These are phyloP conservation scores for Musa itinerans DNA, from an alignment of 176 grass and related monocot species.

Conservation along the genomic window DNA sequence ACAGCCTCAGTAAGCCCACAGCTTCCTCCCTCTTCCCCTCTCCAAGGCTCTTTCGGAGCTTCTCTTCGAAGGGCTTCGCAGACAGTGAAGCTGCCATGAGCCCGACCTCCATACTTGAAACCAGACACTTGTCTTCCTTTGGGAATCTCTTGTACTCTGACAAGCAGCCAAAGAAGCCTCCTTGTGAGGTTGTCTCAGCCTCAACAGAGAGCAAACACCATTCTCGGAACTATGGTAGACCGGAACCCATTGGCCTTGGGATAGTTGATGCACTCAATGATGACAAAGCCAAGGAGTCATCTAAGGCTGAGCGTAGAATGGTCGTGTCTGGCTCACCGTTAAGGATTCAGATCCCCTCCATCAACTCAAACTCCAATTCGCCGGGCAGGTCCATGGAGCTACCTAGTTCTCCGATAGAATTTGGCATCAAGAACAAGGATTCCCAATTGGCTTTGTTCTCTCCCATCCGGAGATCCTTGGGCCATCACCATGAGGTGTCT, in stretches of 20 bases:
- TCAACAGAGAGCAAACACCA: constrained; percentile 6
- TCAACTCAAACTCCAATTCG: background rate
- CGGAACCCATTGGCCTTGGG: constrained; percentile 1
- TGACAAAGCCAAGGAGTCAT: background rate
- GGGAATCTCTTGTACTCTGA: constrained; percentile 3
- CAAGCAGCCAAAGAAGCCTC: background rate
- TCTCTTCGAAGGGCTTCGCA: constrained; percentile 12
- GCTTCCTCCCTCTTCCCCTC: constrained; percentile 10
- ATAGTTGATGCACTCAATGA: constrained; percentile 16
- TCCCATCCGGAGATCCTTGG: constrained; percentile 33
- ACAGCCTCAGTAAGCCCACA: background rate
- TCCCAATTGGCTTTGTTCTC: constrained; percentile 51
- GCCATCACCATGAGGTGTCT: background rate
- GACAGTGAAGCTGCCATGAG: constrained; percentile 12
- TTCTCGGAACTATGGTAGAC: background rate
- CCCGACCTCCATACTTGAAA: constrained; percentile 18
- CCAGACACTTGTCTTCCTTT: constrained; percentile 10
- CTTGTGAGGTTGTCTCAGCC: background rate
- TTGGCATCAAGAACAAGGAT: constrained; percentile 60
- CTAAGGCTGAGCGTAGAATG: constrained; percentile 6
- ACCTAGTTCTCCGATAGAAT: constrained; percentile 40
- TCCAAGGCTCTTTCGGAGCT: background rate
- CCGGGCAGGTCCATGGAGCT: background rate
- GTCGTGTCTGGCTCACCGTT: constrained; percentile 14
- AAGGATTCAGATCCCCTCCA: constrained; percentile 18